Conservation (phyloP, 805 yeast species). For the Dipodascopsis tothii region DNA sequence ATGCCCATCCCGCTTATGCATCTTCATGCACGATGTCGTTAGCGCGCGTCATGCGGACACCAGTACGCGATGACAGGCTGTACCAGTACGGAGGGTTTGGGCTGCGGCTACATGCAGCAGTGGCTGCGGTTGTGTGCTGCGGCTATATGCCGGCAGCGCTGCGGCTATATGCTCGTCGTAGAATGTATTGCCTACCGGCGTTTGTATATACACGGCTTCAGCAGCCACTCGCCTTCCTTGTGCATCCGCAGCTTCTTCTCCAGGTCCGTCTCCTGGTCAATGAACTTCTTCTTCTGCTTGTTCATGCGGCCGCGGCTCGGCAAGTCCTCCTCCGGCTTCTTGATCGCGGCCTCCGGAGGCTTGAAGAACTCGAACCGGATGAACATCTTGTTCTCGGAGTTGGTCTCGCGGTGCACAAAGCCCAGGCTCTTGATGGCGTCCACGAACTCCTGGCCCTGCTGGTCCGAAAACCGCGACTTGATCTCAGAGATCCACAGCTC, state of each 20-base stretch:
- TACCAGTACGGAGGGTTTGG: too few relatives aligned
- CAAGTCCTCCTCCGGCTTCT: slow-evolving; percentile 45
- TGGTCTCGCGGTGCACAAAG: slow-evolving; percentile 81
- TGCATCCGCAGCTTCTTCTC: slow-evolving; percentile 51
- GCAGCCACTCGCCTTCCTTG: slow-evolving; percentile 72
- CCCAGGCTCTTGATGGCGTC: slow-evolving; percentile 70
- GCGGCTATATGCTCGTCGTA: too few relatives aligned
- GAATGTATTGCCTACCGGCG: slow-evolving; percentile 66
- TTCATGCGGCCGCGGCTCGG: slow-evolving; percentile 48
- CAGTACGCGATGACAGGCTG: too few relatives aligned
- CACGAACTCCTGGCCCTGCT: slow-evolving; percentile 52
- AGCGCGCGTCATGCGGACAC: too few relatives aligned
- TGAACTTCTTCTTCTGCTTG: slow-evolving; percentile 37
- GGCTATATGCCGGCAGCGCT: too few relatives aligned
- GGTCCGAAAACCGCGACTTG: slow-evolving; percentile 80
- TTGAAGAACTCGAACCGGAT: slow-evolving; percentile 89
- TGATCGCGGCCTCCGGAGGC: slow-evolving; percentile 37
- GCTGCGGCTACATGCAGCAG: too few relatives aligned
- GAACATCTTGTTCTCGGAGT: slow-evolving; percentile 84
- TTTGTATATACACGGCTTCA: slow-evolving; percentile 94
- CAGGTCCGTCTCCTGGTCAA: slow-evolving; percentile 60
- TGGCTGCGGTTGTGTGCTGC: too few relatives aligned
- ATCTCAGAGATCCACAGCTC: slow-evolving; percentile 97
- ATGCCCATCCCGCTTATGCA: too few relatives aligned
- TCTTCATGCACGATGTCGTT: too few relatives aligned